These are phyloP conservation scores for Multifurca ochricompacta DNA, from an alignment of 768 basidiomycete genomes.

Conservation along the genomic window DNA sequence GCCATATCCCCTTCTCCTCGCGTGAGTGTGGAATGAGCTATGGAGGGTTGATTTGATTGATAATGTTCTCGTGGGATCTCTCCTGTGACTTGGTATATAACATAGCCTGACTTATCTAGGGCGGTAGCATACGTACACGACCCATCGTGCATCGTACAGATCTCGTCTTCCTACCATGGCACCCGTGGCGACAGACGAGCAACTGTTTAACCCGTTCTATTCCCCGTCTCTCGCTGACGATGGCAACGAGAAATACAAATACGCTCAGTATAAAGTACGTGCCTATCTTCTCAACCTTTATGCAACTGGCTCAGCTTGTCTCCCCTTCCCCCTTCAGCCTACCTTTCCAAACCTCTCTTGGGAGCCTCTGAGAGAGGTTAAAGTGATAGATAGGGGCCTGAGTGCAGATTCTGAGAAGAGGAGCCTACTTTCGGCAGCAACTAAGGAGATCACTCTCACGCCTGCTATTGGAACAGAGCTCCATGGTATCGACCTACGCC, in stretches of 20 bases:
- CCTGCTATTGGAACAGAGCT: constrained; percentile 73
- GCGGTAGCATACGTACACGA: no score
- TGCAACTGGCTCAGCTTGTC: background rate
- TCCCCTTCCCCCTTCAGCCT: constrained; percentile 37
- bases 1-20: constrained; percentile 24
- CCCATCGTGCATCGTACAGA: background rate
- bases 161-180: constrained; percentile 9
- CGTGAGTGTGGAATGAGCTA: constrained; percentile 20
- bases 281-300: background rate
- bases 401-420: constrained; percentile 65
- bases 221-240: constrained; percentile 49
- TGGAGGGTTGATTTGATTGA: background rate
- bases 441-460: constrained; percentile 60
- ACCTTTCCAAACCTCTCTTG: constrained; percentile 55
- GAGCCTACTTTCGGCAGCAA: constrained; percentile 53
- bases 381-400: constrained; percentile 61
- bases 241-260: constrained; percentile 44
- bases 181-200: background rate
- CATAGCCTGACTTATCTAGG: background rate
- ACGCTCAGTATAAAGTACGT: constrained; percentile 51
- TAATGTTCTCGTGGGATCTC: background rate
- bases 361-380: constrained; percentile 50
- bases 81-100: background rate
- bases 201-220: constrained; percentile 56
- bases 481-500: constrained; percentile 61